A percentile compares a stretch with the other conserved stretches of the same genome.
Conservation (phyloP, 257 asterid genomes). For the Craterostigma plantagineum region DNA sequence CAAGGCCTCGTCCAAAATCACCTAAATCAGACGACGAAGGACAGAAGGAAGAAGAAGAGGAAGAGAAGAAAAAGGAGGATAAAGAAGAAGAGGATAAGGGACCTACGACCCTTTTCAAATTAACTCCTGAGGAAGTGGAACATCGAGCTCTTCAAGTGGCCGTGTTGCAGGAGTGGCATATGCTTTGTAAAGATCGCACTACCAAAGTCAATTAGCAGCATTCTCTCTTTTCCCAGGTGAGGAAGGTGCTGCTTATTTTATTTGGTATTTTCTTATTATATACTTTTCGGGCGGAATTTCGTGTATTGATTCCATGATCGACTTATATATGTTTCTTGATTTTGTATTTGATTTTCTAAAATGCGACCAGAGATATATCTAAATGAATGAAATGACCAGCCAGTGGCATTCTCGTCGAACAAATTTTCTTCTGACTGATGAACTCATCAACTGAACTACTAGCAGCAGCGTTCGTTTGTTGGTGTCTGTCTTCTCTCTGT, state of each 20-base stretch:
- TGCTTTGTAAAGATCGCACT: conserved; percentile 64
- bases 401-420: too few relatives aligned
- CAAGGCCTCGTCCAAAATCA: conserved; percentile 57
- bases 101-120: conserved; percentile 52
- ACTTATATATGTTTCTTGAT: too few relatives aligned
- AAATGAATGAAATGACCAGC: too few relatives aligned
- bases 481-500: too few relatives aligned
- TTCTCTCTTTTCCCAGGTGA: background rate
- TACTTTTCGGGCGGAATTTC: background rate
- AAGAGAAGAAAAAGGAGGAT: conserved; percentile 10
- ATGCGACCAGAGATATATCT: too few relatives aligned
- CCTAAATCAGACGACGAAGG: conserved; percentile 28
- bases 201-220: conserved; percentile 28
- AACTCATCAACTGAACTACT: too few relatives aligned
- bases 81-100: conserved; percentile 19
- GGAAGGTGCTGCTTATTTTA: background rate
- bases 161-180: conserved; percentile 82
- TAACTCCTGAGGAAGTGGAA: conserved; percentile 76
- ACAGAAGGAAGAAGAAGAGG: conserved; percentile 22
- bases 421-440: too few relatives aligned
- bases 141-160: conserved; percentile 89
- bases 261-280: background rate
- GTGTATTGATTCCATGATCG: too few relatives aligned
- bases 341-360: too few relatives aligned
- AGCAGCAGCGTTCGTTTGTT: too few relatives aligned